Evolutionary conservation across 192 early-diverging fungal genomes (phyloP), one percentile per base, ranked within the genome.

Genomic region (Coemansia sp.): DNA sequence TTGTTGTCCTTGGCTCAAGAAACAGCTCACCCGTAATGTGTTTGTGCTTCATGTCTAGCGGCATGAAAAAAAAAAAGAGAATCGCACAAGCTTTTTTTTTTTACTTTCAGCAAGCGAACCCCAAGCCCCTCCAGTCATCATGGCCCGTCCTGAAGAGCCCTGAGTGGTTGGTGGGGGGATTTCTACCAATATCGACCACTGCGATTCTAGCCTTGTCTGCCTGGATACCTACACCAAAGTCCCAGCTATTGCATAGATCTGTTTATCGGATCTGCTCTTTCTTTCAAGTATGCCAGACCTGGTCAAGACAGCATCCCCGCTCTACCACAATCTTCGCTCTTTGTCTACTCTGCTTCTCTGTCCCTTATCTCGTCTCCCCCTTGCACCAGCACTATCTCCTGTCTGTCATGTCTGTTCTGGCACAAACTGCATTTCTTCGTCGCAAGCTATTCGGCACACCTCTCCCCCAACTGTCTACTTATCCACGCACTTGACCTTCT

Each of bases 391-490:
- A n/a, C 19, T 19, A 48, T n/a, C 46, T 19, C 11, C 38, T 40
- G 38, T 20, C 22, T 25, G 10, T 48, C 17, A 7, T 52, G 49
- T 13, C 3, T 25, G 10, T 25, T 15, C 23, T 52, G 2, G 49
- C 22, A 52, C 49, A 52, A 25, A 22, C 20, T 52, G 13, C 22
- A 25, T 13, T 52, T 22, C 23, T 25, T 25, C 19, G 9, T 23
- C 1, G 20, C 48, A 50, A 50, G 20, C 19, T 50, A 23, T 13
- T 38, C 57, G 38, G 33, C 23, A 23, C n/a, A n/a, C n/a, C n/a
- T n/a, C 22, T 22, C 25, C 52, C 54, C 22, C 50, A 7, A 35
- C 32, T 56, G 19, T 56, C 54, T 56, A 33, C 40, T 58, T n/a
- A 25, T 45, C 64, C 13, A 58, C 25, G 35, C 22, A 29, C n/a